These are phyloP conservation scores for Paramecium bursaria DNA, from an alignment of 73 alveolate genomes.

Conservation along the genomic window DNA sequence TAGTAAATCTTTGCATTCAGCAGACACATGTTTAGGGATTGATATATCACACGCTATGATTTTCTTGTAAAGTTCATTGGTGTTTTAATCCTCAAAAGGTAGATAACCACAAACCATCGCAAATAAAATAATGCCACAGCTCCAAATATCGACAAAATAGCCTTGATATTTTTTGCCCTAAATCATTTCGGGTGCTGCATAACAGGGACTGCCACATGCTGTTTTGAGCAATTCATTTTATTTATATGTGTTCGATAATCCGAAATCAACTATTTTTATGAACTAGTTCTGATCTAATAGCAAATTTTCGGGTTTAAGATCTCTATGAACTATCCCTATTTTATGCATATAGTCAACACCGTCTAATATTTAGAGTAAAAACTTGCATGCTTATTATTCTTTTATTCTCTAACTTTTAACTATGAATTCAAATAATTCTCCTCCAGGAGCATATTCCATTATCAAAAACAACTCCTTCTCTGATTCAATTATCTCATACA, in stretches of 20 bases:
- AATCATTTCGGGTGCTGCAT: conserved; percentile 99
- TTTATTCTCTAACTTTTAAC: conserved; percentile 69
- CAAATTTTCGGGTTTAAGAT: conserved; percentile 97
- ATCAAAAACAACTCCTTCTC: conserved; percentile 63
- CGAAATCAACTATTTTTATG: conserved; percentile 77
- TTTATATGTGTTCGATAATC: conserved; percentile 61
- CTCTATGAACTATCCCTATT: conserved; percentile 86
- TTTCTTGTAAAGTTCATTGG: conserved; percentile 83
- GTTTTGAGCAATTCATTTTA: conserved; percentile 78
- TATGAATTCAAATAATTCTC: conserved; percentile 75
- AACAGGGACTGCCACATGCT: conserved; percentile 99
- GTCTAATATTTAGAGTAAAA: conserved; percentile 77
- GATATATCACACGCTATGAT: conserved; percentile 74
- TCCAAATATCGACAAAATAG: conserved; percentile 93
- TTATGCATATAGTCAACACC: conserved; percentile 90
- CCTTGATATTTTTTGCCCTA: conserved; percentile 94
- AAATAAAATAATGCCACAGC: conserved; percentile 95
- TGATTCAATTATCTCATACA: conserved; percentile 79
- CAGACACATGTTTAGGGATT: conserved; percentile 71
- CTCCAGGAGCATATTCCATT: conserved; percentile 78
- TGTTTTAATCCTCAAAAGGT: conserved; percentile 97
- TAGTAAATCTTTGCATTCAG: conserved; percentile 81
- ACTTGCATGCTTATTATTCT: conserved; percentile 86
- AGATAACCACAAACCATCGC: conserved; percentile 98
- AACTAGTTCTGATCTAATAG: conserved; percentile 87